Percentiles rank a stretch among this genome's conserved stretches.
Evolutionary conservation across 495 filamentous ascomycete species (phyloP).

Genomic region (Podospora sp.): DNA sequence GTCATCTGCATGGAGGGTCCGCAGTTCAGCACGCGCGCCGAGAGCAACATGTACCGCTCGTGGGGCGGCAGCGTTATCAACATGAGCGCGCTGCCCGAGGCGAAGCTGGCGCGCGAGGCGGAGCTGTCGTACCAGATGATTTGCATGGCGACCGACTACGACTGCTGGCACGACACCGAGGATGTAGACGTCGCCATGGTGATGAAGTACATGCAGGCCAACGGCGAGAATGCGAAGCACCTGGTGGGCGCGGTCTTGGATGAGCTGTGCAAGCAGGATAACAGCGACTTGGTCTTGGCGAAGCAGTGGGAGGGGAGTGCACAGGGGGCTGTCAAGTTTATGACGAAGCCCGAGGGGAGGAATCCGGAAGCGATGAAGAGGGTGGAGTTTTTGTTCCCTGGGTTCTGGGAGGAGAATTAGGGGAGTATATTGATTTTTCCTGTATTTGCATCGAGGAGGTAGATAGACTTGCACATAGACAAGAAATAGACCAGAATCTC

Average conservation of each 20-base stretch:
- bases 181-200: slow-evolving; percentile 96
- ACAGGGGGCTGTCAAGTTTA: slow-evolving; percentile 70
- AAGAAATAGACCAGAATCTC: neutral
- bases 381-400: slow-evolving; percentile 78
- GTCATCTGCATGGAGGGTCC: slow-evolving; percentile 97
- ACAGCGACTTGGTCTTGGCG: slow-evolving; percentile 73
- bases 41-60: slow-evolving; percentile 89
- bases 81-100: slow-evolving; percentile 96
- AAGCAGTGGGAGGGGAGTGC: slow-evolving; percentile 69
- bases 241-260: slow-evolving; percentile 87
- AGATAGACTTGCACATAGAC: slow-evolving; percentile 17
- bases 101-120: slow-evolving; percentile 93
- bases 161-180: slow-evolving; percentile 83
- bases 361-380: slow-evolving; percentile 66
- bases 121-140: slow-evolving; percentile 98
- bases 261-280: slow-evolving; percentile 74
- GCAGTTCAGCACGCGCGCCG: slow-evolving; percentile 95
- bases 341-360: slow-evolving; percentile 67
- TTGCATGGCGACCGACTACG: slow-evolving; percentile 99
- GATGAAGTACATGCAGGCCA: slow-evolving; percentile 93
- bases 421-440: neutral
- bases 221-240: slow-evolving; percentile 79
- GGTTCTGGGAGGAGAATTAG: slow-evolving; percentile 45
- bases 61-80: slow-evolving; percentile 94
- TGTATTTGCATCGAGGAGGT: neutral